These are phyloP conservation scores for Drechslera avenae DNA, from an alignment of 2,329 filamentous ascomycete genomes.

Conservation along the genomic window DNA sequence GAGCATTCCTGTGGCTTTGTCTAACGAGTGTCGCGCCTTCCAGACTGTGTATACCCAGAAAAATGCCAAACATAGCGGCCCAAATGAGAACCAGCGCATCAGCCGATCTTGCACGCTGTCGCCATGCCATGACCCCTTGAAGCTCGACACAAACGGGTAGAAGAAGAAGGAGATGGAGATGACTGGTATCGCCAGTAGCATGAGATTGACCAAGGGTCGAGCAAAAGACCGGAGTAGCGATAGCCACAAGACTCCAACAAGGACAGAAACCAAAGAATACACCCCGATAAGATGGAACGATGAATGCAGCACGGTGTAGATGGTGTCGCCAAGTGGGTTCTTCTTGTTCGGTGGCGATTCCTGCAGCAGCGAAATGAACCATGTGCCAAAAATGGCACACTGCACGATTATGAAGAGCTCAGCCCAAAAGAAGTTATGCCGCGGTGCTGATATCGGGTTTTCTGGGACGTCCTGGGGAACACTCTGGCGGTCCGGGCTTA, in stretches of 20 bases:
- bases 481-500: constrained; percentile 59
- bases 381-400: constrained; percentile 83
- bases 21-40: constrained; percentile 78
- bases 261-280: constrained; percentile 86
- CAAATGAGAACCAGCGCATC: constrained; percentile 84
- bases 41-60: constrained; percentile 85
- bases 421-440: constrained; percentile 89
- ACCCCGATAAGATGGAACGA: constrained; percentile 89
- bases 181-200: constrained; percentile 82
- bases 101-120: constrained; percentile 79
- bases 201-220: constrained; percentile 77
- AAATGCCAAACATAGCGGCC: constrained; percentile 74
- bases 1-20: constrained; percentile 83
- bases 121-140: constrained; percentile 76
- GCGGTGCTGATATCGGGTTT: constrained; percentile 48
- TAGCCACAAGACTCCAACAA: constrained; percentile 90
- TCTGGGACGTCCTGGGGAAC: constrained; percentile 63
- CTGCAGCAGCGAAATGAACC: constrained; percentile 87
- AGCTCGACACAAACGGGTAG: constrained; percentile 90
- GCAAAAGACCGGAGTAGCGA: constrained; percentile 87
- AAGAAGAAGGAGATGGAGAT: constrained; percentile 88
- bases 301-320: constrained; percentile 84
- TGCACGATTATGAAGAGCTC: constrained; percentile 86
- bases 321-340: constrained; percentile 83
- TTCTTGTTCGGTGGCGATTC: constrained; percentile 73